Conservation (phyloP, 495 filamentous ascomycete species). For the Jackrogersella minutella region DNA sequence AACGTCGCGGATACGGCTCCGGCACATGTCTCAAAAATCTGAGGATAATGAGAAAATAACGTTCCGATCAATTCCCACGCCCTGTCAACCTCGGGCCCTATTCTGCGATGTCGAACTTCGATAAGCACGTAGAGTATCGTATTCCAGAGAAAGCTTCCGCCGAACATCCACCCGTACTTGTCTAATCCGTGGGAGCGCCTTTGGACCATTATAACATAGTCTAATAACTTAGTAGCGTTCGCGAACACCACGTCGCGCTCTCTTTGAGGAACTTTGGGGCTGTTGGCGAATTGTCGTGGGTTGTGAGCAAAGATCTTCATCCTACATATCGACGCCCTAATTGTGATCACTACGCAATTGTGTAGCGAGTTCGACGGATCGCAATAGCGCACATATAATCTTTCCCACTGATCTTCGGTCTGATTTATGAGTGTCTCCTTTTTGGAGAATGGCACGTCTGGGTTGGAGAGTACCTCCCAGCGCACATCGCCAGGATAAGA, state of each 20-base stretch:
- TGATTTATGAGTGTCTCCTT: constrained; percentile 20
- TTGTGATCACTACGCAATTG: constrained; percentile 53
- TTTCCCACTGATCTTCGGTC: constrained; percentile 23
- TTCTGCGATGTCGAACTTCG: constrained; percentile 46
- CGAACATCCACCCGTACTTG: constrained; percentile 47
- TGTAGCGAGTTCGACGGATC: constrained; percentile 27
- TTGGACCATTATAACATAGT: constrained; percentile 38
- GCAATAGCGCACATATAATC: constrained; percentile 24
- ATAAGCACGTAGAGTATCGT: constrained; percentile 52
- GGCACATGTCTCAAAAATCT: constrained; percentile 36
- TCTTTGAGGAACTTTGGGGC: constrained; percentile 20
- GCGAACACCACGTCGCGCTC: constrained; percentile 43
- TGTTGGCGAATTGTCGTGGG: constrained; percentile 41
- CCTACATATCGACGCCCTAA: constrained; percentile 44
- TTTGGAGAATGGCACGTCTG: constrained; percentile 52
- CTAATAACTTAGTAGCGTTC: constrained; percentile 41
- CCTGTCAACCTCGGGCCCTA: constrained; percentile 47
- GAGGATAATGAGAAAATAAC: constrained; percentile 39
- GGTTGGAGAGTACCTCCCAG: constrained; percentile 47
- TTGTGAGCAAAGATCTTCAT: constrained; percentile 46
- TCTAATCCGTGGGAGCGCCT: constrained; percentile 30
- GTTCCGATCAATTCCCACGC: constrained; percentile 28
- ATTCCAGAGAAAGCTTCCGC: constrained; percentile 47
- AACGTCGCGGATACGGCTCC: constrained; percentile 42
- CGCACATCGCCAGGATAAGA: constrained; percentile 16